These are phyloP conservation scores for Dispira parvispora DNA, from an alignment of 192 early-diverging fungal genomes.

Conservation along the genomic window DNA sequence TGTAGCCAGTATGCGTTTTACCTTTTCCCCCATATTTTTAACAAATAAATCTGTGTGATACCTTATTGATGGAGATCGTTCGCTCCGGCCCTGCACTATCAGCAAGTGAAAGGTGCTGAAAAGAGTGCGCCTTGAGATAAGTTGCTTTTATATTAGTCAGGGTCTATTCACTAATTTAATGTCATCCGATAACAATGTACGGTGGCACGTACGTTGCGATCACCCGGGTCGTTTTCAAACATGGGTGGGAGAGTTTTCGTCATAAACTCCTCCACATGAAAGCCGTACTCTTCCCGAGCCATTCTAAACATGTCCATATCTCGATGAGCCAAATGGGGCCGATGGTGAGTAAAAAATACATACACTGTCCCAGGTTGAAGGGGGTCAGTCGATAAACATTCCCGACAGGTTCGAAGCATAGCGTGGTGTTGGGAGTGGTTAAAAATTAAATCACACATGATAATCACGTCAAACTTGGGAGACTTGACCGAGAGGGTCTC, in stretches of 20 bases:
- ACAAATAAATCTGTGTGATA: too few species aligned
- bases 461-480: slow-evolving; percentile 52
- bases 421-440: slow-evolving; percentile 76
- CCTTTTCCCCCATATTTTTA: too few species aligned
- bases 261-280: slow-evolving; percentile 47
- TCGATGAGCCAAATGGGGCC: slow-evolving; percentile 54
- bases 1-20: too few species aligned
- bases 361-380: slow-evolving; percentile 33
- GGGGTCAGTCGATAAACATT: slow-evolving; percentile 34
- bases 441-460: slow-evolving; percentile 72
- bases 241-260: slow-evolving; percentile 56
- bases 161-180: too few species aligned
- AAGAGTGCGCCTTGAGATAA: too few species aligned
- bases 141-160: too few species aligned
- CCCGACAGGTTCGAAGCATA: slow-evolving; percentile 49
- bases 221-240: slow-evolving; percentile 79
- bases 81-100: too few species aligned
- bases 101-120: too few species aligned
- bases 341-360: slow-evolving; percentile 73
- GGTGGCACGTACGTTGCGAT: slow-evolving; percentile 55
- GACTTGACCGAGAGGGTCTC: neutral
- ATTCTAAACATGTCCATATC: slow-evolving; percentile 75
- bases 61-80: too few species aligned
- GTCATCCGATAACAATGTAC: slow-evolving; percentile 58
- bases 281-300: slow-evolving; percentile 40